Conservation (phyloP, 2,329 filamentous ascomycete genomes). For the Colletotrichum costaricense region DNA sequence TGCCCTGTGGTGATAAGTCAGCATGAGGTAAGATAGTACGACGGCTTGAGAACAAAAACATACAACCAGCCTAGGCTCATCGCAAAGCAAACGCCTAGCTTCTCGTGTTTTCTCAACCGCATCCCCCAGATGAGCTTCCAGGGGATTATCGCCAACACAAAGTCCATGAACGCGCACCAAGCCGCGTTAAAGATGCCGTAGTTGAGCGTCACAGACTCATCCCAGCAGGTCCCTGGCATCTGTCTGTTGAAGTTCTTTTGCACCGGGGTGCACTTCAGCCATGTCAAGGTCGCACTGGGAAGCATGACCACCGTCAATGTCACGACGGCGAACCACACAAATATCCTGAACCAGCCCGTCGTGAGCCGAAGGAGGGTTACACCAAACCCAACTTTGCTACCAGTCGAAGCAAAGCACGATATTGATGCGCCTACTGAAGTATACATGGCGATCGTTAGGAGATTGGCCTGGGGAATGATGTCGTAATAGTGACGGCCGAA, state of each 20-base stretch:
- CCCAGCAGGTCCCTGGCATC: constrained; percentile 39
- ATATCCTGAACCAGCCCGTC: constrained; percentile 36
- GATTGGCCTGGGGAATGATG: constrained; percentile 15
- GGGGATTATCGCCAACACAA: constrained; percentile 42
- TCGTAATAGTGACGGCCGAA: constrained; percentile 37
- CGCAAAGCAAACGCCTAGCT: constrained; percentile 43
- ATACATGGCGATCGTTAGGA: constrained; percentile 22
- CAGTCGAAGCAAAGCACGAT: constrained; percentile 30
- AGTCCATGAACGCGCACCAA: constrained; percentile 39
- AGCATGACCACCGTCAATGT: constrained; percentile 37
- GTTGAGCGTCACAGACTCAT: constrained; percentile 20
- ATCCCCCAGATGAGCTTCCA: constrained; percentile 45
- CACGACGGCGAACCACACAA: constrained; percentile 43
- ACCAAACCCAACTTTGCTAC: constrained; percentile 43
- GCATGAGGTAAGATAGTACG: too few relatives aligned
- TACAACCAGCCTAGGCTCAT: constrained; percentile 40
- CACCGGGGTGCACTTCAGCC: constrained; percentile 41
- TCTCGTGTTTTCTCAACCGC: constrained; percentile 44
- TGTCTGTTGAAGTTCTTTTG: constrained; percentile 39
- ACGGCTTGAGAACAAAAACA: background rate
- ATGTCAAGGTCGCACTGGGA: constrained; percentile 38
- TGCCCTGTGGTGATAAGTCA: background rate
- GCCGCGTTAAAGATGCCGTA: constrained; percentile 30
- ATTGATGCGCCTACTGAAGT: constrained; percentile 26
- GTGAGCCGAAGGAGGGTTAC: constrained; percentile 44